Conservation (phyloP, 2,329 filamentous ascomycete genomes). For the Curvularia sp. region DNA sequence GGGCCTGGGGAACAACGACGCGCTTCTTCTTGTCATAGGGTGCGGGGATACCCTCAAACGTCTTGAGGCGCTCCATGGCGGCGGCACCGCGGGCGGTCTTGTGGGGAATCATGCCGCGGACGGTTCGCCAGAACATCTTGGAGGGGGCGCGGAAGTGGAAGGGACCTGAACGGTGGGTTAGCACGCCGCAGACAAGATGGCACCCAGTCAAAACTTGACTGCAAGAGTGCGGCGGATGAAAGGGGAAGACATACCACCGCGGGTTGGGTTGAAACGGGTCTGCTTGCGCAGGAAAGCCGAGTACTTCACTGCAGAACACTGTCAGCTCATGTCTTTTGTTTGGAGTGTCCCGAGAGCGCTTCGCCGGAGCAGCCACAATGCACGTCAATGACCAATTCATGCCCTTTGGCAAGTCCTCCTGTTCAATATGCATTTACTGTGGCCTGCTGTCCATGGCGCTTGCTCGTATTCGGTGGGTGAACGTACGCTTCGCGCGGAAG, state of each 20-base stretch:
- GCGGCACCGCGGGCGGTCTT: slow-evolving; percentile 98
- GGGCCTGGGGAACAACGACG: slow-evolving; percentile 97
- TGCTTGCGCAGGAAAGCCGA: slow-evolving; percentile 99
- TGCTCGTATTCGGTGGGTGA: slow-evolving; percentile 32
- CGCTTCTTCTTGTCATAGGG: slow-evolving; percentile 99
- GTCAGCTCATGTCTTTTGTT: slow-evolving; percentile 38
- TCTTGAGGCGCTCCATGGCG: slow-evolving; percentile 98
- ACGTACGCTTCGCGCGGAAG: slow-evolving; percentile 99
- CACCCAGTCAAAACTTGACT: background rate
- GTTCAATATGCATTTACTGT: slow-evolving; percentile 19
- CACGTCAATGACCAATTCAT: slow-evolving; percentile 1
- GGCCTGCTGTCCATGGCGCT: slow-evolving; percentile 25
- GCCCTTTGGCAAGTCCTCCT: background rate
- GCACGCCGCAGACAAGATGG: slow-evolving; percentile 8
- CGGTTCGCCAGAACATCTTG: slow-evolving; percentile 99
- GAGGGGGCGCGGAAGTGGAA: slow-evolving; percentile 99
- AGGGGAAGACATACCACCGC: slow-evolving; percentile 75
- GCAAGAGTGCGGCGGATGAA: background rate
- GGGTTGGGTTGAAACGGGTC: slow-evolving; percentile 99
- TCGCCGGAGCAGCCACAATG: slow-evolving; percentile 23
- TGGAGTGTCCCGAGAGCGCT: slow-evolving; percentile 11
- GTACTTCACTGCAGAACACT: slow-evolving; percentile 87
- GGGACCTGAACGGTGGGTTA: slow-evolving; percentile 69
- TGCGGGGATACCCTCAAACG: slow-evolving; percentile 98
- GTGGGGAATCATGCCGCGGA: slow-evolving; percentile 99